Evolutionary conservation across 2,329 filamentous ascomycete species (phyloP), one percentile per base, ranked within the genome.

Genomic region (Cercospora sp.): DNA sequence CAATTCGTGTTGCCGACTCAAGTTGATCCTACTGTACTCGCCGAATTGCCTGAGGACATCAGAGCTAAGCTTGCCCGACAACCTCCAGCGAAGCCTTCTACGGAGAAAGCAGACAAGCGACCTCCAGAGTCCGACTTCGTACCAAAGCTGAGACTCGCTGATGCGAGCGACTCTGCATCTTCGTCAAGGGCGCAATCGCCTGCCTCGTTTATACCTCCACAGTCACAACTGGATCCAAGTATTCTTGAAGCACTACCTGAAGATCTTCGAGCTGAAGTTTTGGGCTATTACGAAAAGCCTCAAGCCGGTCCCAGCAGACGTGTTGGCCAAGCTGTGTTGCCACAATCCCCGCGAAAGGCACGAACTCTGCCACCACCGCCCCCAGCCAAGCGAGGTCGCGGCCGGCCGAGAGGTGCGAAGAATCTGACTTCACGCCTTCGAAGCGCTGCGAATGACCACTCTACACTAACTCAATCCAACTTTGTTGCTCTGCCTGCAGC

Each of bases 1-100:
- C 95, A 99, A 75, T 99, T 99, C 75, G 87, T 98, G 58, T 84
- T 99, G 73, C 95, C 95, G 0, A 87, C 87, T 1, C 92, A 97
- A 72, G 86, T 91, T 2, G 95, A 99, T 76, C 89, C 90, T 0
- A 83, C 85, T n/a, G 90, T 97, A 0, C 80, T 98, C 3, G 91
- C 91, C 1, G 93, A 96, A 75, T 84, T 99, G 3, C 94, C 94
- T 0, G 84, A 84, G 33, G 92, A 96, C 76, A 97, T 98, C 70
- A 87, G 92, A 68, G 89, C 87, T 33, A 92, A 87, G 75, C 84
- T 98, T 9, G 84, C 91, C 69, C 86, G 85, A 8, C 89, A 90
- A 60, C n/a, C 26, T 18, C 36, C 67, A 13, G 28, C 33, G 1
- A 63, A 68, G 30, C 68, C 55, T 8, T 28, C 28, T 2, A 45